These are phyloP conservation scores for Exophiala viscosa DNA, from an alignment of 2,329 filamentous ascomycete genomes.

Conservation along the genomic window DNA sequence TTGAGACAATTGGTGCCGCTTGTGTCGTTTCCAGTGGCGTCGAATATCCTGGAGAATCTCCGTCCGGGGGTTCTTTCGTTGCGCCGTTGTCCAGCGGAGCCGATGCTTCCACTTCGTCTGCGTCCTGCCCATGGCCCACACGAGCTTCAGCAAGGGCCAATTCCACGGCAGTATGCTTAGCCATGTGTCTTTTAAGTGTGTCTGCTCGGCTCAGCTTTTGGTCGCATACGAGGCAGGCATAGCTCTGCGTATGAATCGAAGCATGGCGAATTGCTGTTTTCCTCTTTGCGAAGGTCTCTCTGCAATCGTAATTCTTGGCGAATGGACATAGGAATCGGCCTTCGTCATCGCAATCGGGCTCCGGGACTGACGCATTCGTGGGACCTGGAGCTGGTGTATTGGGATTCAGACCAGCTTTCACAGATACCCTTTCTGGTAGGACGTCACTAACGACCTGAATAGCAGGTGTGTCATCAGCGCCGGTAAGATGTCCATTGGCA, in stretches of 20 bases:
- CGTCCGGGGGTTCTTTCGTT: constrained; percentile 1
- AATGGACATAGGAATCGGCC: constrained; percentile 22
- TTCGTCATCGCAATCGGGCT: not conserved
- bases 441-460: no score
- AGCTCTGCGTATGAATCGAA: constrained; percentile 11
- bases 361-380: not conserved
- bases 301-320: constrained; percentile 12
- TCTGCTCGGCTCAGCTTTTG: constrained; percentile 16
- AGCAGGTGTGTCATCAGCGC: no score
- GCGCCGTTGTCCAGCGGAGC: not conserved
- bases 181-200: constrained; percentile 14
- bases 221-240: constrained; percentile 18
- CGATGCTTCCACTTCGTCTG: not conserved
- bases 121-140: not conserved
- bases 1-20: not conserved
- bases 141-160: constrained; percentile 10
- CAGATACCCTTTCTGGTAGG: no score
- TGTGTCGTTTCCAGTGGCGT: constrained; percentile 3
- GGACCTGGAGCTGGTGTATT: no score
- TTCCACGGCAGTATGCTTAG: constrained; percentile 12
- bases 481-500: no score
- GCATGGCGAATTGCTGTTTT: constrained; percentile 22
- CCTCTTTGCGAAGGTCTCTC: constrained; percentile 14
- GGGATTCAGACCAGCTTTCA: no score
- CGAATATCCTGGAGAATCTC: constrained; percentile 1